Evolutionary conservation across 2,329 filamentous ascomycete genomes (phyloP).

Genomic region (Sclerotinia glacialis): DNA sequence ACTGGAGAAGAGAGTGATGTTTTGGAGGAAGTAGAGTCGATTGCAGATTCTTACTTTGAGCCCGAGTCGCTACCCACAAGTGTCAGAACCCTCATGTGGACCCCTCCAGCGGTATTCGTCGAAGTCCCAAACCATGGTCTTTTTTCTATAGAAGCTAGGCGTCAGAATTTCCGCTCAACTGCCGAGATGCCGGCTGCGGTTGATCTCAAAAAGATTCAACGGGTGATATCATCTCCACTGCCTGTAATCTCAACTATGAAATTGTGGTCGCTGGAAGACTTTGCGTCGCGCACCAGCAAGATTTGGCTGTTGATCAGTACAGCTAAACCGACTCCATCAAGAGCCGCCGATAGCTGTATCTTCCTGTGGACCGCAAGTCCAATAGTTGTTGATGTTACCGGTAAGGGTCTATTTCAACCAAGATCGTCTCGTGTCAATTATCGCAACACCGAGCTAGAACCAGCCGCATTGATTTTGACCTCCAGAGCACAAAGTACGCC

Average conservation of each 20-base stretch:
- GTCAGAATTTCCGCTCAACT: constrained; percentile 28
- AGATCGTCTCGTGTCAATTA: constrained; percentile 23
- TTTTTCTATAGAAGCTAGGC: constrained; percentile 25
- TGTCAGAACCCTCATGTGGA: constrained; percentile 24
- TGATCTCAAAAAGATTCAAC: constrained; percentile 26
- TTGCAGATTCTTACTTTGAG: neutral
- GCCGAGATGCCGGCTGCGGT: constrained; percentile 29
- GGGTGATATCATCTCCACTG: constrained; percentile 19
- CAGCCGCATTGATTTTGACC: constrained; percentile 34
- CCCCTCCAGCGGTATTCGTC: neutral
- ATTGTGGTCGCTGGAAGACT: constrained; percentile 28
- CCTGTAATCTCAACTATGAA: constrained; percentile 27
- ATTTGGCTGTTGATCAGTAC: constrained; percentile 26
- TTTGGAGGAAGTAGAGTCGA: neutral
- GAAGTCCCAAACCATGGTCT: constrained; percentile 26
- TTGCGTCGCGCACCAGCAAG: neutral
- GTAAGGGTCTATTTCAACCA: constrained; percentile 29
- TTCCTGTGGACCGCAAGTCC: constrained; percentile 27
- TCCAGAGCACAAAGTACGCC: constrained; percentile 27
- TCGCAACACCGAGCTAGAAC: constrained; percentile 28
- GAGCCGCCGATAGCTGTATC: neutral
- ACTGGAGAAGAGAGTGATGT: neutral
- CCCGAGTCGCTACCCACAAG: neutral
- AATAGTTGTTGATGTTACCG: neutral
- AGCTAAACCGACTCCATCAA: neutral